phyloP scores from a whole-genome alignment of 78 protist species.

The Dictyostelium citrinum region DNA sequence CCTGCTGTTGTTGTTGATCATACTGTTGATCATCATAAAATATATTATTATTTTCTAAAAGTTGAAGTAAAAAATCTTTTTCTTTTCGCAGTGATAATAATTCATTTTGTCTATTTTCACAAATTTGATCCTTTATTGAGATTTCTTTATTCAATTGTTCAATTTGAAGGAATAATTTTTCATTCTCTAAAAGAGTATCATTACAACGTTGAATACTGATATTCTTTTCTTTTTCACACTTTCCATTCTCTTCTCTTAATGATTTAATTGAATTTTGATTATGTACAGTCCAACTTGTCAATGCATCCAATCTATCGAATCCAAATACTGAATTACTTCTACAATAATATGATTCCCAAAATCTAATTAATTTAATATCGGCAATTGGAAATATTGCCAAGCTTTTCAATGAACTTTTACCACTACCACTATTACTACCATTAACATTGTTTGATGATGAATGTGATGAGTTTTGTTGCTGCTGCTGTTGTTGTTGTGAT shows the following conservation, averaged over 20 bases:
- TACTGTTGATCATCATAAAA: not conserved
- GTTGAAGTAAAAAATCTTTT: conserved; percentile 28
- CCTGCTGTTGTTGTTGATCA: not conserved
- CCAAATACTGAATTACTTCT: not conserved
- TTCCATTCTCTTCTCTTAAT: not conserved
- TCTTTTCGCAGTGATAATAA: conserved; percentile 27
- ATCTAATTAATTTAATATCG: conserved; percentile 9
- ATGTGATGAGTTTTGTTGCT: no score
- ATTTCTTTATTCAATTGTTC: conserved; percentile 28
- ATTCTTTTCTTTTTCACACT: conserved; percentile 7
- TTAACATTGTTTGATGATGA: not conserved
- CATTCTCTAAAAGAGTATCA: not conserved
- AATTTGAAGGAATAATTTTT: conserved; percentile 14
- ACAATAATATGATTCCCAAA: conserved; percentile 66
- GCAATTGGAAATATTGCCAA: not conserved
- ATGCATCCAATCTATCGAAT: conserved; percentile 7
- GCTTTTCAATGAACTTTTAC: not conserved
- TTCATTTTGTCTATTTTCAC: conserved; percentile 53
- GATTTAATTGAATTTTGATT: not conserved
- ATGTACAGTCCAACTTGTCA: not conserved
- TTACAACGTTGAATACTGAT: conserved; percentile 31
- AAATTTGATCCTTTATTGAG: conserved; percentile 34
- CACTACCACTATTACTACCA: not conserved
- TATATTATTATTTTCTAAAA: conserved; percentile 33
- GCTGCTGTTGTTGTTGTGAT: no score